A percentile compares a stretch with the other conserved stretches of the same genome.
These are phyloP conservation scores for Acrocalymma vagum DNA, from an alignment of 2,329 filamentous ascomycete genomes.

Conservation along the genomic window DNA sequence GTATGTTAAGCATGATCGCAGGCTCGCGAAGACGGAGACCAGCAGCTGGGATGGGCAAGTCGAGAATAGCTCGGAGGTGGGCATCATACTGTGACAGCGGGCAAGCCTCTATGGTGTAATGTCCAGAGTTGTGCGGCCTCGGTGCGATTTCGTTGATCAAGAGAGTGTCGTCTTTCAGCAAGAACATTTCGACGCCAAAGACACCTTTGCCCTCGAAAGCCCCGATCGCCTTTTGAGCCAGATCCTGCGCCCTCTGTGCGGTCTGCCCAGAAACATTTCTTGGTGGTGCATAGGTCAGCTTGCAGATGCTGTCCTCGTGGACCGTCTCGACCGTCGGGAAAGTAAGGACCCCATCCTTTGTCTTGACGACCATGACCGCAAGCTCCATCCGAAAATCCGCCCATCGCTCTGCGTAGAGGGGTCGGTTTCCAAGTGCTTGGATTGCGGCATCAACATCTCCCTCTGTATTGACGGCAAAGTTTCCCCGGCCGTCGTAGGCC, in stretches of 20 bases:
- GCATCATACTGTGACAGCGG: constrained; percentile 91
- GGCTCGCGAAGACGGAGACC: constrained; percentile 66
- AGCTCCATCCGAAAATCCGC: constrained; percentile 86
- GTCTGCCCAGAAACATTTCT: constrained; percentile 70
- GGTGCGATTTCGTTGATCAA: constrained; percentile 89
- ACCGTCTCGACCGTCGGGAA: constrained; percentile 95
- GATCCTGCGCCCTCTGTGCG: constrained; percentile 72
- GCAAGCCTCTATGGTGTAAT: constrained; percentile 94
- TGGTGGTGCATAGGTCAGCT: constrained; percentile 87
- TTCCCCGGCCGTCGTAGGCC: constrained; percentile 90
- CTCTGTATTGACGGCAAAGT: constrained; percentile 69
- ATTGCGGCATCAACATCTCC: constrained; percentile 72
- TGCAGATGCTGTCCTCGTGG: constrained; percentile 95
- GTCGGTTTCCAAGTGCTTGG: constrained; percentile 69
- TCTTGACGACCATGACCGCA: constrained; percentile 94
- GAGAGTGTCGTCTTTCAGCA: constrained; percentile 74
- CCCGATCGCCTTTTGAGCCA: constrained; percentile 81
- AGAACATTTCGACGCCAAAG: constrained; percentile 96
- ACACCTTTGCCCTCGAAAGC: constrained; percentile 89
- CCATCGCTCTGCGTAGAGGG: constrained; percentile 90
- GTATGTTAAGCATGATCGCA: constrained; percentile 82
- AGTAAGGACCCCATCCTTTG: constrained; percentile 75
- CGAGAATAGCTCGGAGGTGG: constrained; percentile 84
- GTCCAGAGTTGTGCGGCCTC: constrained; percentile 88
- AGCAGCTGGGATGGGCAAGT: constrained; percentile 63